These are phyloP conservation scores for Mycocentrospora acerina DNA, from an alignment of 2,329 filamentous ascomycete species.

Conservation along the genomic window DNA sequence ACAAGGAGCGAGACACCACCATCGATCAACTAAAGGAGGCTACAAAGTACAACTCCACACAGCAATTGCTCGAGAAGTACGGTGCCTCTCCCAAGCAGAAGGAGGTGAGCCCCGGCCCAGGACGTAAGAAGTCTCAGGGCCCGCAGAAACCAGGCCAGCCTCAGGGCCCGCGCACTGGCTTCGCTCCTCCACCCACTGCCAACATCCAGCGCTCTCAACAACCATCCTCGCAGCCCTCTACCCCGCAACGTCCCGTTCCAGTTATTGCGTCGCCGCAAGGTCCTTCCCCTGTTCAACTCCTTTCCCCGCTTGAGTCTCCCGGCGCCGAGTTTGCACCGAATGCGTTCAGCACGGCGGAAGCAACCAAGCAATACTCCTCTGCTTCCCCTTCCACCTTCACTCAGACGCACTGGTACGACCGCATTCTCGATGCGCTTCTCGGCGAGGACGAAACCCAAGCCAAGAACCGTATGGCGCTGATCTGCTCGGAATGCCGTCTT, in stretches of 20 bases:
- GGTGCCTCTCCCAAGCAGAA: slow-evolving; percentile 57
- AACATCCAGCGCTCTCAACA: slow-evolving; percentile 55
- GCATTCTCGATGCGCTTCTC: slow-evolving; percentile 85
- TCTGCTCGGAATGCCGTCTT: slow-evolving; percentile 78
- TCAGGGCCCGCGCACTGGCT: slow-evolving; percentile 51
- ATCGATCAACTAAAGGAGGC: slow-evolving; percentile 94
- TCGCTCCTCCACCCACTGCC: slow-evolving; percentile 65
- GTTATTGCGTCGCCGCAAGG: slow-evolving; percentile 20
- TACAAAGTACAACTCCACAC: slow-evolving; percentile 93
- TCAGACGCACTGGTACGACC: slow-evolving; percentile 85
- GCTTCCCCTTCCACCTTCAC: slow-evolving; percentile 41
- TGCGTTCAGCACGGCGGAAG: slow-evolving; percentile 52
- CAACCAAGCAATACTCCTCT: slow-evolving; percentile 33
- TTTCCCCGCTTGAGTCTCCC: slow-evolving; percentile 18
- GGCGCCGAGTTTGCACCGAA: slow-evolving; percentile 74
- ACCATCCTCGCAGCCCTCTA: slow-evolving; percentile 31
- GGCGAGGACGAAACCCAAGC: slow-evolving; percentile 93
- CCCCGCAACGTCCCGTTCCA: slow-evolving; percentile 24
- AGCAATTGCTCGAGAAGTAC: slow-evolving; percentile 92
- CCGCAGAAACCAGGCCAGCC: slow-evolving; percentile 28
- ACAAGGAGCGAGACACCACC: slow-evolving; percentile 78
- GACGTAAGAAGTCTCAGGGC: slow-evolving; percentile 33
- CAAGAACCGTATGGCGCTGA: slow-evolving; percentile 85
- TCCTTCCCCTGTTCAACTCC: slow-evolving; percentile 20
- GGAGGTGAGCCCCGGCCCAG: slow-evolving; percentile 43